Conservation (phyloP, 1,139 yeast species). For the Eremothecium sinecaudum region DNA sequence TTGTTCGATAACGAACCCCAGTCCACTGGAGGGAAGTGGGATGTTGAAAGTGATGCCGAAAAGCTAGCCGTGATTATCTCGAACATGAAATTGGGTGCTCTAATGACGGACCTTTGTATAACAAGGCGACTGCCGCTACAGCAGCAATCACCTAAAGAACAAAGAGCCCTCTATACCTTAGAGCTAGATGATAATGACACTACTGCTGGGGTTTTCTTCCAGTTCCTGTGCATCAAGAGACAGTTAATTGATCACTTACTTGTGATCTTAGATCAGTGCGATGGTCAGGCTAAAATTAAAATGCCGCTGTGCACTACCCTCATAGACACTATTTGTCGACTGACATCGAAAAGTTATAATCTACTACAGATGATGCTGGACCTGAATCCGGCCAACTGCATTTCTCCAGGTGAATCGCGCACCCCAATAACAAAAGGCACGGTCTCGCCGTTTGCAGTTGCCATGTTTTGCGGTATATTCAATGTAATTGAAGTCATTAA, state of each 20-base stretch:
- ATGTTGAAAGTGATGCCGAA: constrained; percentile 20
- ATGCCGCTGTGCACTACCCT: neutral
- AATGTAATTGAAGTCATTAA: constrained; percentile 23
- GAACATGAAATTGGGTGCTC: constrained; percentile 22
- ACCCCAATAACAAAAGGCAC: constrained; percentile 16
- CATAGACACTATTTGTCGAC: constrained; percentile 9
- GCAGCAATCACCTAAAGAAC: constrained; percentile 3
- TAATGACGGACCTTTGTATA: constrained; percentile 20
- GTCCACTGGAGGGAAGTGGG: constrained; percentile 17
- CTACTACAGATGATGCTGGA: constrained; percentile 21
- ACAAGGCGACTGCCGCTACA: constrained; percentile 16
- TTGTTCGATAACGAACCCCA: constrained; percentile 2
- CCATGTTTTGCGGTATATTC: constrained; percentile 22
- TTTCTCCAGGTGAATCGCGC: constrained; percentile 9
- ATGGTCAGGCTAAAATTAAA: neutral
- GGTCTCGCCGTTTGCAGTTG: constrained; percentile 25
- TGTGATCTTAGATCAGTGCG: constrained; percentile 5
- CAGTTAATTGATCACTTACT: constrained; percentile 17
- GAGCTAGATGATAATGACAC: constrained; percentile 2
- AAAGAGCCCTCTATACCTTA: neutral
- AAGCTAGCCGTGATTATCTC: constrained; percentile 19
- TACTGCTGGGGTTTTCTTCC: constrained; percentile 15
- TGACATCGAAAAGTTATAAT: constrained; percentile 14
- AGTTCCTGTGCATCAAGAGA: constrained; percentile 18
- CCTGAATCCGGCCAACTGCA: constrained; percentile 26